Percentiles rank a stretch among this genome's conserved stretches.
These are phyloP conservation scores for Plasmopara muralis DNA, from an alignment of 352 stramenopile species.

Conservation along the genomic window DNA sequence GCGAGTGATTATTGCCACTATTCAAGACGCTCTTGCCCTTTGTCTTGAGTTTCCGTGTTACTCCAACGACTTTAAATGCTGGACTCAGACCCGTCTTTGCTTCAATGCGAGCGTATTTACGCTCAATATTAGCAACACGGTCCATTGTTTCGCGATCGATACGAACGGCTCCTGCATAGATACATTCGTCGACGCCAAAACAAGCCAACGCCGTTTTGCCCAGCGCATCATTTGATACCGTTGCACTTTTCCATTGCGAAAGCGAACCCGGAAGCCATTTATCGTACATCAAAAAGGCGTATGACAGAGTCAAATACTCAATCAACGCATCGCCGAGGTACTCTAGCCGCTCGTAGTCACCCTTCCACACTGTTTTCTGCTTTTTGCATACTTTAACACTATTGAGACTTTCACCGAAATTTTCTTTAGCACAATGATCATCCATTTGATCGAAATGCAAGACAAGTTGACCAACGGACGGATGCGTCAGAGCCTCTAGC, in stretches of 20 bases:
- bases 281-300: conserved; percentile 64
- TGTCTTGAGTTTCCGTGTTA: conserved; percentile 18
- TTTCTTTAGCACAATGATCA: conserved; percentile 7
- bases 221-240: conserved; percentile 78
- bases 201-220: conserved; percentile 74
- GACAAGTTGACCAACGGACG: conserved; percentile 58
- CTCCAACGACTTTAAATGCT: conserved; percentile 17
- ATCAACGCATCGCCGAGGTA: conserved; percentile 87
- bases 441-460: conserved; percentile 38
- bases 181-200: conserved; percentile 79
- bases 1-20: conserved; percentile 28
- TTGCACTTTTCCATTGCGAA: conserved; percentile 80
- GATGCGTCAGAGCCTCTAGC: conserved; percentile 73
- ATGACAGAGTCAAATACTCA: conserved; percentile 84
- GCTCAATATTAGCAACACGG: conserved; percentile 38
- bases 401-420: conserved; percentile 11
- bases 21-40: conserved; percentile 6
- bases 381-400: conserved; percentile 29
- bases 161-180: conserved; percentile 52
- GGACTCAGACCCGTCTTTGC: conserved; percentile 20
- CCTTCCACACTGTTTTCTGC: conserved; percentile 49
- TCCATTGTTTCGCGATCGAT: conserved; percentile 66
- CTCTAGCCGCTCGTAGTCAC: conserved; percentile 86
- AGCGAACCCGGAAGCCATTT: conserved; percentile 74
- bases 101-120: conserved; percentile 34